Evolutionary conservation across 2,329 filamentous ascomycete genomes (phyloP).

Genomic region (Aspergillus hortae): DNA sequence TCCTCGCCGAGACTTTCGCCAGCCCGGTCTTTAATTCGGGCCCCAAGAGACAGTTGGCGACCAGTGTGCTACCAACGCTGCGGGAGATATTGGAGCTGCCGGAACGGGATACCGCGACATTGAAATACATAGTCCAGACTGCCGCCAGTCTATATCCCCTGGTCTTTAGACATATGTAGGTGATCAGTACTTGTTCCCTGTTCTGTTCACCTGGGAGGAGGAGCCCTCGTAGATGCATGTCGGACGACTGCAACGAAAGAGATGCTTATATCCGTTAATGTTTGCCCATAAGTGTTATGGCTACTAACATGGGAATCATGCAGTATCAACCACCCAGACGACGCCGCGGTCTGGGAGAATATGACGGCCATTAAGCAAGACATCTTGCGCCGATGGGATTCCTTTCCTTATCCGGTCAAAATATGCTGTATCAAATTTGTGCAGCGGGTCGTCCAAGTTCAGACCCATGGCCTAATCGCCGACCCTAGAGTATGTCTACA

Average conservation of each 20-base stretch:
- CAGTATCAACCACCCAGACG: constrained; percentile 83
- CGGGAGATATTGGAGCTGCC: constrained; percentile 65
- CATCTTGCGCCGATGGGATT: constrained; percentile 86
- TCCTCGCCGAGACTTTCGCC: constrained; percentile 91
- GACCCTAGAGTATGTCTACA: constrained; percentile 70
- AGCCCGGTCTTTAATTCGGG: constrained; percentile 75
- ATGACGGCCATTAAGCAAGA: constrained; percentile 86
- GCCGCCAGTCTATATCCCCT: constrained; percentile 90
- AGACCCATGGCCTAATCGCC: constrained; percentile 76
- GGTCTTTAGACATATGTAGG: constrained; percentile 91
- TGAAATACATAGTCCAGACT: constrained; percentile 83
- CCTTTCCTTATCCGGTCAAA: constrained; percentile 68
- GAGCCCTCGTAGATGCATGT: constrained; percentile 18
- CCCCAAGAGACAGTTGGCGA: constrained; percentile 75
- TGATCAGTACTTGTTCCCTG: constrained; percentile 35
- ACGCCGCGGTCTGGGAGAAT: constrained; percentile 77
- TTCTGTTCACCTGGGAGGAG: constrained; percentile 16
- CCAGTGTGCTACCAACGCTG: constrained; percentile 74
- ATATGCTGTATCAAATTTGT: constrained; percentile 98
- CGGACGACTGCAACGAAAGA: not conserved
- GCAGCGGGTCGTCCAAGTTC: constrained; percentile 85
- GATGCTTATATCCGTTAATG: not conserved
- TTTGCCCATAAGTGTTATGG: constrained; percentile 1
- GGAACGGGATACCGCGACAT: constrained; percentile 73
- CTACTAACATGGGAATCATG: constrained; percentile 27